These are phyloP conservation scores for Cutaneotrichosporon dermatis DNA, from an alignment of 1,284 basidiomycete genomes.

Conservation along the genomic window DNA sequence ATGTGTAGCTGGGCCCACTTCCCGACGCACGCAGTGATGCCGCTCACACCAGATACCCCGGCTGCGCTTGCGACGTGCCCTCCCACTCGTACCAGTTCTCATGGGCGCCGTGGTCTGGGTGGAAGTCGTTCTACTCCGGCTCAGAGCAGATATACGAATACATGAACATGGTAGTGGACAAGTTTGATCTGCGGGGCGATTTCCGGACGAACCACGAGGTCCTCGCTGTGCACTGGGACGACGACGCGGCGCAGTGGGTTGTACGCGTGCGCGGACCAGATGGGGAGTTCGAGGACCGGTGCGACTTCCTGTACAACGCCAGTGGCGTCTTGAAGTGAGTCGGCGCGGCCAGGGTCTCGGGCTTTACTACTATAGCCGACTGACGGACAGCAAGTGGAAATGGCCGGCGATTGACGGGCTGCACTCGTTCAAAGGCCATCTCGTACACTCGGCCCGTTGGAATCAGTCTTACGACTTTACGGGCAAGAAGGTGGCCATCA, in stretches of 20 bases:
- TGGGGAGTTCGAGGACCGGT: slow-evolving; percentile 21
- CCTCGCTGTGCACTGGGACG: slow-evolving; percentile 29
- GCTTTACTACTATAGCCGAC: background rate
- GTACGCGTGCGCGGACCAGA: slow-evolving; percentile 15
- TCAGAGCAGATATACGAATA: slow-evolving; percentile 31
- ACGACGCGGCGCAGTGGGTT: slow-evolving; percentile 27
- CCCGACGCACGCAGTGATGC: too few relatives aligned
- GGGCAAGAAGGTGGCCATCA: slow-evolving; percentile 15
- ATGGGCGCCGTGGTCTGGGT: slow-evolving; percentile 24
- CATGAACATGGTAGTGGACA: slow-evolving; percentile 26
- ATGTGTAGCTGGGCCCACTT: too few relatives aligned
- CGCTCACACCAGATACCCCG: slow-evolving; percentile 23
- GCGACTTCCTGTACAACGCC: slow-evolving; percentile 37
- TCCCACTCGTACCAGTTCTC: slow-evolving; percentile 32
- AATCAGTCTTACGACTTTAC: background rate
- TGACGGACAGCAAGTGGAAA: slow-evolving; percentile 19
- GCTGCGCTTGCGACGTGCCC: slow-evolving; percentile 33
- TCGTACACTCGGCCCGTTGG: slow-evolving; percentile 32
- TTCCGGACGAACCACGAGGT: slow-evolving; percentile 31
- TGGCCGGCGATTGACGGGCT: slow-evolving; percentile 23
- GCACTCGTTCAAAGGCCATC: slow-evolving; percentile 25
- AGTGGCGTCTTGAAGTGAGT: slow-evolving; percentile 20
- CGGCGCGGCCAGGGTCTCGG: too few relatives aligned
- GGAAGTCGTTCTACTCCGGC: slow-evolving; percentile 30
- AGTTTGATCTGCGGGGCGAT: slow-evolving; percentile 24